phyloP scores from a whole-genome alignment of 2,329 filamentous ascomycete species.

The Gaeumannomyces sp. region DNA sequence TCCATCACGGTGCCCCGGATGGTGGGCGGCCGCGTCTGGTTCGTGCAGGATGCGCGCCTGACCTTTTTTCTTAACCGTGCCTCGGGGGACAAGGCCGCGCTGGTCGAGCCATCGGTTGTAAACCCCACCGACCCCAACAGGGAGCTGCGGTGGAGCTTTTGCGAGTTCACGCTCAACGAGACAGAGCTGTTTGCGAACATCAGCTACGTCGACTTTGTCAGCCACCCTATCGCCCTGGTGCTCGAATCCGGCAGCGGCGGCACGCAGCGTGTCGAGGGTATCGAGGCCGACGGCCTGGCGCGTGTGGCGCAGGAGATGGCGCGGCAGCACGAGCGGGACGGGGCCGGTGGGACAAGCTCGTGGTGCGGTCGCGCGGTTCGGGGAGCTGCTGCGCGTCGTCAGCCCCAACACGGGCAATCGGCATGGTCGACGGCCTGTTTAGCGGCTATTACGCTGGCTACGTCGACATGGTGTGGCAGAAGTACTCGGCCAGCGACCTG shows the following conservation, averaged over 20 bases:
- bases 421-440: constrained; percentile 34
- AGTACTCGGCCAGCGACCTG: constrained; percentile 38
- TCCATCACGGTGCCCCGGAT: constrained; percentile 63
- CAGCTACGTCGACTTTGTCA: constrained; percentile 70
- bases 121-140: constrained; percentile 60
- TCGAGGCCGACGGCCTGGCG: constrained; percentile 40
- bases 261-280: constrained; percentile 41
- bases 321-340: constrained; percentile 38
- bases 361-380: constrained; percentile 32
- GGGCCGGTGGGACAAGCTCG: constrained; percentile 46
- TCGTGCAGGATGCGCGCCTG: constrained; percentile 53
- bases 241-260: constrained; percentile 41
- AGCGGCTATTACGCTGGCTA: constrained; percentile 43
- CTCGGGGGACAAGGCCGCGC: constrained; percentile 44
- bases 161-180: constrained; percentile 62
- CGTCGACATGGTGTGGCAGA: constrained; percentile 45
- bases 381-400: constrained; percentile 40
- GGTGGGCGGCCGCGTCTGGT: constrained; percentile 67
- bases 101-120: constrained; percentile 69
- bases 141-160: constrained; percentile 57
- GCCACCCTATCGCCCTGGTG: constrained; percentile 53
- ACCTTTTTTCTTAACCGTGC: constrained; percentile 63
- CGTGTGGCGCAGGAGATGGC: constrained; percentile 38
- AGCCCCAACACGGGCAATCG: constrained; percentile 46
- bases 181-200: constrained; percentile 62